Evolutionary conservation across 768 basidiomycete genomes (phyloP), one percentile per base, ranked within the genome.

Genomic region (Serendipita sp.): DNA sequence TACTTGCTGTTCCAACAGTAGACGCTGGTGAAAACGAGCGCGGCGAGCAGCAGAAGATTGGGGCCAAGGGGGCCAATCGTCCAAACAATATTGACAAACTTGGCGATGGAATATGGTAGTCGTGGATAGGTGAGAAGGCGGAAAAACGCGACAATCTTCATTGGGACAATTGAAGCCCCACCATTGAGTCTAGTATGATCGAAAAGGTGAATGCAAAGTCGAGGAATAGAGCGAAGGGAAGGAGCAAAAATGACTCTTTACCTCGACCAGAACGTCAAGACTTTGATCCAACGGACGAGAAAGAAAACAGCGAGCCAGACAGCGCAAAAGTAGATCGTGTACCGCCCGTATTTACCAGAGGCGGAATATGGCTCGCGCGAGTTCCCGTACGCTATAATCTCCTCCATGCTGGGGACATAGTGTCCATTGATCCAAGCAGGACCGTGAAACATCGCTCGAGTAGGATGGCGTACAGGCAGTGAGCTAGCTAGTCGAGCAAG

Each of bases 101-200:
- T 38, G 13, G 41, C 38, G 26, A 45, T 26, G 11, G 38, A 13
- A 17, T 45, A 62, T 13, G 61, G 61, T 3, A 43, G 41, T 20
- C 61, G 61, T 4, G 61, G 42, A 30, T 62, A 62, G 14, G 43
- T 22, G 41, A 45, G 26, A 17, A 42, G 26, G 26, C 61, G 61
- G n/a, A 38, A 16, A 17, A 45, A 22, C 5, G 61, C 61, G 30
- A 43, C 20, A 17, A 43, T 13, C 61, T 45, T 62, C 61, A n/a
- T 14, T n/a, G 31, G 31, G 11, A 34, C 13, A 38, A 31, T 17
- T n/a, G 14, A 17, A 16, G 60, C 26, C 13, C 30, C 38, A 16
- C 31, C 30, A n/a, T 48, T 48, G 45, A 48, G n/a, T 28, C 45
- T 48, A 42, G 42, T 11, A 20, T 20, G 42, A 42, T 11, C 42